These are phyloP conservation scores for Mycena citricolor DNA, from an alignment of 1,284 basidiomycete species.

Conservation along the genomic window DNA sequence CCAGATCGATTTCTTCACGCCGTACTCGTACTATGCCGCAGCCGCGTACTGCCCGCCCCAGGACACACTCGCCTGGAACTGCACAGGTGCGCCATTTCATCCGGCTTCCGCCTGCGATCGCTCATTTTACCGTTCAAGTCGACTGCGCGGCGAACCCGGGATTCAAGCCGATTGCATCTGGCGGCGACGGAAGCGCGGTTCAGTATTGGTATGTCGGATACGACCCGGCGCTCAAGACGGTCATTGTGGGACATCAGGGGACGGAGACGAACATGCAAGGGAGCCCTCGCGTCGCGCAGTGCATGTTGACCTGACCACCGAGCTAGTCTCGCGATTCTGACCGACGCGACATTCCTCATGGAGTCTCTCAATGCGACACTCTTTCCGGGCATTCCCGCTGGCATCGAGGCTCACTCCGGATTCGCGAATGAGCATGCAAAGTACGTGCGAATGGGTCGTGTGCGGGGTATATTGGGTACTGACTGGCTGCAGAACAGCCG, in stretches of 20 bases:
- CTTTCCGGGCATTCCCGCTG: conserved; percentile 54
- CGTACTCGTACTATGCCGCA: conserved; percentile 34
- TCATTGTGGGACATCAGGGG: conserved; percentile 55
- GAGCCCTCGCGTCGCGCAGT: neutral
- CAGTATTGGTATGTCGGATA: conserved; percentile 52
- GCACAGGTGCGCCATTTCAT: conserved; percentile 9
- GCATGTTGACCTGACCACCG: neutral
- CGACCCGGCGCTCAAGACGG: conserved; percentile 37
- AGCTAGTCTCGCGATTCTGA: conserved; percentile 49
- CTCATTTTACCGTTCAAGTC: conserved; percentile 38
- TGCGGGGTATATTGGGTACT: neutral
- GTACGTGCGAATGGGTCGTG: conserved; percentile 34
- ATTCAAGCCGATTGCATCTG: conserved; percentile 54
- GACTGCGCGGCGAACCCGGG: conserved; percentile 44
- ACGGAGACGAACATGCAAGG: conserved; percentile 36
- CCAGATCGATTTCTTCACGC: conserved; percentile 32
- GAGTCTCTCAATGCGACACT: conserved; percentile 41
- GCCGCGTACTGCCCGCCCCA: conserved; percentile 34
- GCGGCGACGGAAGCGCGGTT: conserved; percentile 38
- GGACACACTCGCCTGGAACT: conserved; percentile 30
- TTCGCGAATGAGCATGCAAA: conserved; percentile 53
- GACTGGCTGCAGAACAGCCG: conserved; percentile 43
- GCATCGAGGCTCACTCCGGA: conserved; percentile 54
- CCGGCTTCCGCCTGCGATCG: conserved; percentile 23
- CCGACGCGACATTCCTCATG: conserved; percentile 49